Conservation (phyloP, 352 stramenopile species). For the Phytophthora pseudosyringae region DNA sequence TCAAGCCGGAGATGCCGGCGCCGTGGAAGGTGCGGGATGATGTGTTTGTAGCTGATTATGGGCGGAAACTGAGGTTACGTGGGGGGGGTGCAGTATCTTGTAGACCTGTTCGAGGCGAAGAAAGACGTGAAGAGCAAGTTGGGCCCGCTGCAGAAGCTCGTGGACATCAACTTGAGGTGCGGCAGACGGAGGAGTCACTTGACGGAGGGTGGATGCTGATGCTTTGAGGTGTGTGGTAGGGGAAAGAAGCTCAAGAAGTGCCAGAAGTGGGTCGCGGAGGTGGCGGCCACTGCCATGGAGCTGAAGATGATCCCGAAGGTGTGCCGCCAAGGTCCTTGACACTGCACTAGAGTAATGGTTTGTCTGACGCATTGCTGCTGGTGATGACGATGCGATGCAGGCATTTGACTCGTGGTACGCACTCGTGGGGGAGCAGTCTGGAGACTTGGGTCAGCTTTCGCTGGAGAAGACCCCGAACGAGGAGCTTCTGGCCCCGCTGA, state of each 20-base stretch:
- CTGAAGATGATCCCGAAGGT: slow-evolving; percentile 61
- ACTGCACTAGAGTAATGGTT: neutral
- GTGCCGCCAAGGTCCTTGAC: neutral
- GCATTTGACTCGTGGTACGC: slow-evolving; percentile 81
- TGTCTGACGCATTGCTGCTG: neutral
- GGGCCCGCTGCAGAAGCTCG: slow-evolving; percentile 73
- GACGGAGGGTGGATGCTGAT: slow-evolving; percentile 4
- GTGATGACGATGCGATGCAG: slow-evolving; percentile 28
- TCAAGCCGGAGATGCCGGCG: slow-evolving; percentile 78
- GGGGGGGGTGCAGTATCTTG: slow-evolving; percentile 57
- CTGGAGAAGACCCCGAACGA: slow-evolving; percentile 64
- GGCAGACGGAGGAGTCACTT: neutral
- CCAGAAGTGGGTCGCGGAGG: slow-evolving; percentile 82
- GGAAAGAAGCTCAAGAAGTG: slow-evolving; percentile 77
- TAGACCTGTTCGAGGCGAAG: slow-evolving; percentile 71
- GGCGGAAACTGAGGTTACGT: slow-evolving; percentile 5
- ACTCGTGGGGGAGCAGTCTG: slow-evolving; percentile 50
- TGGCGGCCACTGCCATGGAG: slow-evolving; percentile 57
- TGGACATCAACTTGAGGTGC: slow-evolving; percentile 71
- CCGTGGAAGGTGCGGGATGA: slow-evolving; percentile 71
- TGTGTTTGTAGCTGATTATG: neutral
- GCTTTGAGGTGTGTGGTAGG: slow-evolving; percentile 32
- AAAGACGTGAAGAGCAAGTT: slow-evolving; percentile 67
- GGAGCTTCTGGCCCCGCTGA: slow-evolving; percentile 58
- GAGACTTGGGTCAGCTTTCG: slow-evolving; percentile 41